phyloP scores from a whole-genome alignment of 805 yeast species.

The Candida chilensis region DNA sequence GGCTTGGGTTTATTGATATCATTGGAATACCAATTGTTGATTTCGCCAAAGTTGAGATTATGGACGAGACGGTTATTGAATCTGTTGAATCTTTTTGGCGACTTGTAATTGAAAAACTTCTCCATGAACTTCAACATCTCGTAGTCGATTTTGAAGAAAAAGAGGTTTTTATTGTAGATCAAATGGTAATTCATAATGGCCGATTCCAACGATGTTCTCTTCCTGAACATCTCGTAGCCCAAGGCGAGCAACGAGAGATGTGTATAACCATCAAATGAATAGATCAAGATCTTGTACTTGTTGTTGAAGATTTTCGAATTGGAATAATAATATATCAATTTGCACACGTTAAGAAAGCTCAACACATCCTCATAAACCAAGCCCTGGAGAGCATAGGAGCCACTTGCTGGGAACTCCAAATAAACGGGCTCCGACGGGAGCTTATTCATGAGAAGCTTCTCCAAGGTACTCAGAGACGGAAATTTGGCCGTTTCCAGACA shows the following conservation, averaged over 20 bases:
- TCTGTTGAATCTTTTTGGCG: conserved; percentile 7
- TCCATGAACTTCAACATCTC: conserved; percentile 23
- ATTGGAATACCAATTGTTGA: conserved; percentile 3
- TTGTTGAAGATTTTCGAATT: conserved; percentile 5
- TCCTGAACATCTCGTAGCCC: conserved; percentile 26
- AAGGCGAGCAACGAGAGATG: conserved; percentile 32
- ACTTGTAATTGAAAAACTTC: conserved; percentile 16
- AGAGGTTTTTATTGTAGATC: conserved; percentile 28
- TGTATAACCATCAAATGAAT: conserved; percentile 29
- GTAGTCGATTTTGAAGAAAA: conserved; percentile 29
- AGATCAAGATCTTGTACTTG: conserved; percentile 15
- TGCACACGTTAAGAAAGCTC: conserved; percentile 17
- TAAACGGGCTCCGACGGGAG: conserved; percentile 5
- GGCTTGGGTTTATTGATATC: conserved; percentile 2
- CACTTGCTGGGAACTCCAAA: conserved; percentile 23
- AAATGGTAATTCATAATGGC: conserved; percentile 26
- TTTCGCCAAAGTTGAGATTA: conserved; percentile 3
- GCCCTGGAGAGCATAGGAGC: conserved; percentile 10
- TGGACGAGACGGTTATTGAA: neutral
- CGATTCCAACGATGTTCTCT: conserved; percentile 18
- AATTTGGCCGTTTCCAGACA: neutral
- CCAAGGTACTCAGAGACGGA: neutral
- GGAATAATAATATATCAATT: conserved; percentile 14
- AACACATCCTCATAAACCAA: conserved; percentile 14
- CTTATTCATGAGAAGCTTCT: neutral